These are phyloP conservation scores for Fistulifera pelliculosa DNA, from an alignment of 108 stramenopile genomes.

Conservation along the genomic window DNA sequence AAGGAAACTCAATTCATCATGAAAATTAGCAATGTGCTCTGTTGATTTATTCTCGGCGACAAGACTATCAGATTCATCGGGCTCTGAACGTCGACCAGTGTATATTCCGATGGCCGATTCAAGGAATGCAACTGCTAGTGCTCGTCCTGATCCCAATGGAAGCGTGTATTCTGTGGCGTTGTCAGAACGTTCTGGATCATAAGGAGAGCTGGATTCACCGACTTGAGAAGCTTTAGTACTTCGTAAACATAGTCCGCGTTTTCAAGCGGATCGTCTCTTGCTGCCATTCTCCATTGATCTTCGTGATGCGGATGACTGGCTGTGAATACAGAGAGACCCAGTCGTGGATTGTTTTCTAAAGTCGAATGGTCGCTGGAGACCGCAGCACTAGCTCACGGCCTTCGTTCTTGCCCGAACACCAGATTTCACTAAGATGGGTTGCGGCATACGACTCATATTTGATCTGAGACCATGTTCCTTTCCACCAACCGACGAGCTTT, in stretches of 20 bases:
- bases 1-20: slow-evolving; percentile 76
- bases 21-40: slow-evolving; percentile 58
- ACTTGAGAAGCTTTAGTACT: slow-evolving; percentile 72
- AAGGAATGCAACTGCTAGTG: slow-evolving; percentile 69
- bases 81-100: slow-evolving; percentile 43
- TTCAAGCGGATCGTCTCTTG: slow-evolving; percentile 56
- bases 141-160: slow-evolving; percentile 70
- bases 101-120: slow-evolving; percentile 81
- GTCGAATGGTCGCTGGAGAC: slow-evolving; percentile 48
- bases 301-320: slow-evolving; percentile 66
- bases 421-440: slow-evolving; percentile 77
- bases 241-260: slow-evolving; percentile 45
- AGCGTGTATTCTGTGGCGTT: slow-evolving; percentile 18
- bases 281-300: slow-evolving; percentile 54
- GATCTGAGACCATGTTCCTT: slow-evolving; percentile 67
- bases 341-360: slow-evolving; percentile 67
- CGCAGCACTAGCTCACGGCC: slow-evolving; percentile 57
- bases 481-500: not conserved
- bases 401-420: slow-evolving; percentile 47
- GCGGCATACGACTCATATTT: slow-evolving; percentile 82
- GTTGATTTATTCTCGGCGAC: slow-evolving; percentile 27
- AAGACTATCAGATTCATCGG: slow-evolving; percentile 30
- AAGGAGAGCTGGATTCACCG: slow-evolving; percentile 25
- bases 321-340: slow-evolving; percentile 83
- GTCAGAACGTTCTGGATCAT: slow-evolving; percentile 7